phyloP scores from a whole-genome alignment of 306 rosid species.

The Citrullus amarus region DNA sequence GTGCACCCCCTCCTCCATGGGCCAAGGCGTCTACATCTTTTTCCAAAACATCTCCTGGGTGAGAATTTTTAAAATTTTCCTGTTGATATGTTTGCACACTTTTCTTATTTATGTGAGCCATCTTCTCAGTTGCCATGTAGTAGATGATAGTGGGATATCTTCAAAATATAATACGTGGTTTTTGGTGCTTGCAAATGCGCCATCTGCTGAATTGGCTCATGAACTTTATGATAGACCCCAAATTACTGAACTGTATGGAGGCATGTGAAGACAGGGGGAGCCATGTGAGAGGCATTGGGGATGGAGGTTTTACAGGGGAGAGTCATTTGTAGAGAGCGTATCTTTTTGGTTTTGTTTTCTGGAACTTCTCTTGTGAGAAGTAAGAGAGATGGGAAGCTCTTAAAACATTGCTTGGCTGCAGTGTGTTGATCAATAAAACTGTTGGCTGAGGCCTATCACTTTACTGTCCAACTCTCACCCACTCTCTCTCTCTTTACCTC shows the following conservation, averaged over 20 bases:
- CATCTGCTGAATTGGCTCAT: not conserved
- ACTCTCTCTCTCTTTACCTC: not conserved
- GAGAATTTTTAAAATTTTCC: slow-evolving; percentile 18
- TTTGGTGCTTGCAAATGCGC: not conserved
- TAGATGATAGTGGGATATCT: not conserved
- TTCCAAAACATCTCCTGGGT: slow-evolving; percentile 47
- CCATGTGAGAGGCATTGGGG: not conserved
- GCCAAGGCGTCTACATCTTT: slow-evolving; percentile 57
- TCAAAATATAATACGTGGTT: not conserved
- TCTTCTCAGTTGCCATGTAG: not conserved
- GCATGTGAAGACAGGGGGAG: not conserved
- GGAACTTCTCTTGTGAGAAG: not conserved
- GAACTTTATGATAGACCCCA: not conserved
- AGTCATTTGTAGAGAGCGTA: not conserved
- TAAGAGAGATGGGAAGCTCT: not conserved
- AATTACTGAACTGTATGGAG: not conserved
- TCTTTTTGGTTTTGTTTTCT: not conserved
- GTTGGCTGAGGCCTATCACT: not conserved
- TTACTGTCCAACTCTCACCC: not conserved
- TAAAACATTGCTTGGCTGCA: not conserved
- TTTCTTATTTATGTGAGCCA: not conserved
- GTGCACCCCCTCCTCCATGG: slow-evolving; percentile 81
- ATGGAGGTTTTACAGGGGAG: not conserved
- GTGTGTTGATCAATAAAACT: not conserved
- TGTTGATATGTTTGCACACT: not conserved